Evolutionary conservation across 73 alveolate species (phyloP).

Genomic region (Stentor coeruleus): DNA sequence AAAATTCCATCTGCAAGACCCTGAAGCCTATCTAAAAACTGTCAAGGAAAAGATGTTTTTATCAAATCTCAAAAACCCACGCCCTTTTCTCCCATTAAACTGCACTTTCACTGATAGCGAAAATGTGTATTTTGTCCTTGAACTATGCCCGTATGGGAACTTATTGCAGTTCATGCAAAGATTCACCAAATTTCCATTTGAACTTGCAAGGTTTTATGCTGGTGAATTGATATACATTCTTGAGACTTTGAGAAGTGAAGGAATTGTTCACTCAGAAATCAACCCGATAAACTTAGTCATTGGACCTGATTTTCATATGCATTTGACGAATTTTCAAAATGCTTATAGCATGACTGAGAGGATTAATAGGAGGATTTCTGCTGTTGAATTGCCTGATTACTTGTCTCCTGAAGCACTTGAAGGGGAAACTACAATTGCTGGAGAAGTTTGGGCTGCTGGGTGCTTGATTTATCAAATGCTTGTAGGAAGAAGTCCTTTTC

Average conservation of each 20-base stretch:
- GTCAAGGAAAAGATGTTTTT: neutral
- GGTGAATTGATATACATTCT: slow-evolving; percentile 47
- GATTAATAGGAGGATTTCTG: slow-evolving; percentile 36
- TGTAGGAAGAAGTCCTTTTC: slow-evolving; percentile 49
- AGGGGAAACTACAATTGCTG: slow-evolving; percentile 29
- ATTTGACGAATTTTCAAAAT: slow-evolving; percentile 42
- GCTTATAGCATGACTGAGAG: neutral
- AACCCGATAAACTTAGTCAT: slow-evolving; percentile 49
- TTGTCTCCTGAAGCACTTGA: slow-evolving; percentile 58
- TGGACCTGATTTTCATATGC: slow-evolving; percentile 39
- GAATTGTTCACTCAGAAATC: slow-evolving; percentile 47
- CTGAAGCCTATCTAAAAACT: neutral
- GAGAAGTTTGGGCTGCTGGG: slow-evolving; percentile 54
- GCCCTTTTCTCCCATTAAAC: slow-evolving; percentile 12
- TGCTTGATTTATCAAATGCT: slow-evolving; percentile 39
- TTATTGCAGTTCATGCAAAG: slow-evolving; percentile 30
- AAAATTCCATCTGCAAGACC: neutral
- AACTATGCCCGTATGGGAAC: slow-evolving; percentile 45
- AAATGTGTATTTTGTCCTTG: slow-evolving; percentile 46
- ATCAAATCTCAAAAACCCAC: neutral
- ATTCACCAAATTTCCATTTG: slow-evolving; percentile 34
- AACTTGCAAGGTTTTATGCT: slow-evolving; percentile 42
- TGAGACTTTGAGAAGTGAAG: neutral
- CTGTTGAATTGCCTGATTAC: slow-evolving; percentile 54
- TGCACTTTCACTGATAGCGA: slow-evolving; percentile 38